phyloP scores from a whole-genome alignment of 2,329 filamentous ascomycete genomes.

The Colletotrichum cuscutae region DNA sequence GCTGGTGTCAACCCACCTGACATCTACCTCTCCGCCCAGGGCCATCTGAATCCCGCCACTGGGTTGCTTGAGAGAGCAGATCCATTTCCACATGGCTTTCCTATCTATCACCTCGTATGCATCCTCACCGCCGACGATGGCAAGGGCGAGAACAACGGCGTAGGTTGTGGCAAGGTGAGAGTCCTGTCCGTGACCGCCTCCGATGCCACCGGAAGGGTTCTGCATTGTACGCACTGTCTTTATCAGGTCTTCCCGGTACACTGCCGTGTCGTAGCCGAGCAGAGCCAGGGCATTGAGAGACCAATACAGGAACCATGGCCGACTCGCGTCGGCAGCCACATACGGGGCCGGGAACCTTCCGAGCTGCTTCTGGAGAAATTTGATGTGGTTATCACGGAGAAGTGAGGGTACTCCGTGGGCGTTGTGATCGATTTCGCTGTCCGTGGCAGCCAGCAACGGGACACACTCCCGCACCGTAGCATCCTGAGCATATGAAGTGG shows the following conservation, averaged over 20 bases:
- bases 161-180: constrained; percentile 93
- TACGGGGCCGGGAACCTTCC: constrained; percentile 75
- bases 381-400: constrained; percentile 69
- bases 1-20: constrained; percentile 68
- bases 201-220: constrained; percentile 86
- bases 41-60: constrained; percentile 92
- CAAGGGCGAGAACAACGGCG: constrained; percentile 81
- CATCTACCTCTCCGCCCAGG: constrained; percentile 89
- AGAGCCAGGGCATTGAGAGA: constrained; percentile 79
- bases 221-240: constrained; percentile 85
- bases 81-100: constrained; percentile 88
- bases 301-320: constrained; percentile 98
- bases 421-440: constrained; percentile 68
- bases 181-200: constrained; percentile 90
- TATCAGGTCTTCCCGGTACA: constrained; percentile 76
- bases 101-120: constrained; percentile 83
- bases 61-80: constrained; percentile 85
- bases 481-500: constrained; percentile 80
- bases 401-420: constrained; percentile 78
- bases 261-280: constrained; percentile 77
- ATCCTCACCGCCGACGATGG: constrained; percentile 80
- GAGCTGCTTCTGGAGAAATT: constrained; percentile 70
- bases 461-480: constrained; percentile 75
- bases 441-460: constrained; percentile 71
- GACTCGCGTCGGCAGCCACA: constrained; percentile 82